phyloP scores from a whole-genome alignment of 192 early-diverging fungal species.

The Coemansia sp. region DNA sequence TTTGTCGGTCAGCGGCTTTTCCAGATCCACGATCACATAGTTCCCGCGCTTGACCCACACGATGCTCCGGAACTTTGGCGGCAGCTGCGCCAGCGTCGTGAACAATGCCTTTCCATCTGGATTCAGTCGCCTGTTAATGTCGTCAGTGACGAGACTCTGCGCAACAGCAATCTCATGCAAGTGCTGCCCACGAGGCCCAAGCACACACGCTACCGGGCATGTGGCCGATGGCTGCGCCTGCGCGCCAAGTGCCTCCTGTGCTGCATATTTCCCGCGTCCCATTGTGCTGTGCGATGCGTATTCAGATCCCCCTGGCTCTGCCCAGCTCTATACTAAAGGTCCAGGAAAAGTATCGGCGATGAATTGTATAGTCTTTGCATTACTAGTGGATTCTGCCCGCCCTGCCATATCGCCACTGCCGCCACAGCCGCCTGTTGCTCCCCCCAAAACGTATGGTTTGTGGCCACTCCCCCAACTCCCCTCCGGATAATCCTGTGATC shows the following conservation, averaged over 20 bases:
- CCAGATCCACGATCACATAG: conserved; percentile 60
- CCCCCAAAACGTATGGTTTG: neutral
- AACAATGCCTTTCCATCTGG: conserved; percentile 45
- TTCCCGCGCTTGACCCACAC: conserved; percentile 83
- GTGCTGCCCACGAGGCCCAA: conserved; percentile 70
- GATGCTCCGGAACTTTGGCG: conserved; percentile 74
- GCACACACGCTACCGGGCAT: conserved; percentile 57
- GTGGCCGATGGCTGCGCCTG: conserved; percentile 30
- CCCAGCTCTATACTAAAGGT: neutral
- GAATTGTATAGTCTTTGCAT: neutral
- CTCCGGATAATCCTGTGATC: too few species aligned
- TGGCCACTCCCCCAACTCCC: neutral
- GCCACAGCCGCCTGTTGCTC: neutral
- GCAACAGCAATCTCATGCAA: conserved; percentile 66
- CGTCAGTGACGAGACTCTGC: conserved; percentile 24
- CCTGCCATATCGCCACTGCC: neutral
- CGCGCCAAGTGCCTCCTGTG: conserved; percentile 43
- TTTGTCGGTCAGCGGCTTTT: conserved; percentile 62
- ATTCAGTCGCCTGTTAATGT: conserved; percentile 37
- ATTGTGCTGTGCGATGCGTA: conserved; percentile 14
- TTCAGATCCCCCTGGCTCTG: neutral
- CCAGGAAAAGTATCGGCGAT: neutral
- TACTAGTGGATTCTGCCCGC: neutral
- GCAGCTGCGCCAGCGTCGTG: conserved; percentile 66
- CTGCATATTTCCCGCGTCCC: conserved; percentile 51